Base-by-base conservation (phyloP, 2,329 filamentous ascomycete genomes). In the Aspergillus glaucus region DNA sequence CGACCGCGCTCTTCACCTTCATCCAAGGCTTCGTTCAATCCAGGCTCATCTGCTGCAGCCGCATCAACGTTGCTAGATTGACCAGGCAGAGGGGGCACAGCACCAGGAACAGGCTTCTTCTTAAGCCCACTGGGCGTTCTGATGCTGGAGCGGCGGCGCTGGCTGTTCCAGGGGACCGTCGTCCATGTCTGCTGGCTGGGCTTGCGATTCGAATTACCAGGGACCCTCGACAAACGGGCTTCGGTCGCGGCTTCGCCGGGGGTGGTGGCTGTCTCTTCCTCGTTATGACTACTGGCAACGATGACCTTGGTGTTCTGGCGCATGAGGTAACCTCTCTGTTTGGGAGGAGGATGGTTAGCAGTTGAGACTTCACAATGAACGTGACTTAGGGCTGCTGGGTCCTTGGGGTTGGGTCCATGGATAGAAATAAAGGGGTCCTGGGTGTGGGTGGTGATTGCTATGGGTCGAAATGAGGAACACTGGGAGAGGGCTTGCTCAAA, bases 311-410 rank as follows among this genome's bases (percentile, higher is more conserved):
- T 97, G 71, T 97, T 98, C 62, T 98, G 92, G 62, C 93, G 85
- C 92, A 97, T 98, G 42, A 97, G 79, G 65, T 98, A 98, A 49
- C 93, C 93, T 75, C 94, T 91, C 91, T 96, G 87, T 82, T 78
- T 78, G 58, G 70, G 76, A 60, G 73, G 62, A 63, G 69, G 78
- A 62, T 75, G 64, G 79, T 89, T 84, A 88, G 85, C 78, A 82
- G 78, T 70, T 50, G 62, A 51, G 55, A 59, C 59, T 58, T 43
- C 55, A 58, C 53, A 50, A 22, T 22, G 17, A 21, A 12, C 10
- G 10, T 40, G 15, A 12, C 15, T 40, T 26, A 51, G 9, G 26
- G 44, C 53, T 28, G 34, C 47, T 45, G 55, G 48, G 48, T 53
- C 43, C 47, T 52, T 54, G 47, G 53, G 52, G 51, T 55, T 53